Evolutionary conservation across 1,284 basidiomycete genomes (phyloP).

Genomic region (Malassezia sp.): DNA sequence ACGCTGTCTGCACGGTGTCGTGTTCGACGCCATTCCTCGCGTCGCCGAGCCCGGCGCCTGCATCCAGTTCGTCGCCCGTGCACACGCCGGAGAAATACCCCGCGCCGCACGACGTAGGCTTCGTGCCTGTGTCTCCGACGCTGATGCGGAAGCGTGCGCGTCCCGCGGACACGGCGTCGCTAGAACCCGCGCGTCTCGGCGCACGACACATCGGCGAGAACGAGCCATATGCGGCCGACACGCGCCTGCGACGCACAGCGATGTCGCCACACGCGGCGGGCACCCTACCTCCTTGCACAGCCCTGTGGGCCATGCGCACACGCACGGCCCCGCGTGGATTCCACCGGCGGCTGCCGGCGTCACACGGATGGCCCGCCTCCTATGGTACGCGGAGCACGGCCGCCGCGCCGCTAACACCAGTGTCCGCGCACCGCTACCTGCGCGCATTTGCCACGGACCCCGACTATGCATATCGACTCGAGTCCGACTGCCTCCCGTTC

Average conservation of each 20-base stretch:
- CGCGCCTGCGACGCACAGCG: background rate
- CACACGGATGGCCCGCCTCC: too few relatives aligned
- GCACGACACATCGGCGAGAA: background rate
- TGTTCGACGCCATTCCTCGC: constrained; percentile 7
- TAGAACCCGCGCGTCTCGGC: background rate
- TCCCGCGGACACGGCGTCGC: constrained; percentile 4
- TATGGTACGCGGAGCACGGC: too few relatives aligned
- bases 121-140: background rate
- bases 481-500: constrained; percentile 17
- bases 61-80: background rate
- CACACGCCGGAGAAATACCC: too few relatives aligned
- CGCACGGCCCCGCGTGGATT: background rate
- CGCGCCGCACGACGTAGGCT: background rate
- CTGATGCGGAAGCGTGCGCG: background rate
- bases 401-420: too few relatives aligned
- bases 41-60: background rate
- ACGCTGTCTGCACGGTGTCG: background rate
- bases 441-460: background rate
- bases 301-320: background rate
- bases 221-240: too few relatives aligned
- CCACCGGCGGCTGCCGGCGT: background rate
- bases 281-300: too few relatives aligned
- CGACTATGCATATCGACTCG: constrained; percentile 15
- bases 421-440: background rate
- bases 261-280: too few relatives aligned